phyloP scores from a whole-genome alignment of 805 yeast genomes.

The Kregervanrija fluxuum region DNA sequence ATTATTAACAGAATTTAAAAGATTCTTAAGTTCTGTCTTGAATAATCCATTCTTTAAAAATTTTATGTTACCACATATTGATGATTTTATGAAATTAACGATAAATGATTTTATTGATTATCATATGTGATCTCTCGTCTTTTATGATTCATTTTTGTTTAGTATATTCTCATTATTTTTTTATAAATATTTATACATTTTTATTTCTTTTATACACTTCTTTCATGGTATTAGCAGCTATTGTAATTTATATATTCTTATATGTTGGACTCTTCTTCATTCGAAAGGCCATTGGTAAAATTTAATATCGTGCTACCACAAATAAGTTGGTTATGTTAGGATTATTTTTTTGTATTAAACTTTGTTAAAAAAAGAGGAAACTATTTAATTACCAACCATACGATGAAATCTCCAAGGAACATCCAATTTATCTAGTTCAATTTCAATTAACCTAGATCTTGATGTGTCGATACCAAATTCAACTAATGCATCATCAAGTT shows the following conservation, averaged over 20 bases:
- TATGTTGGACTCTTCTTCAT: neutral
- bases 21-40: slow-evolving; percentile 21
- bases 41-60: slow-evolving; percentile 20
- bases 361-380: neutral
- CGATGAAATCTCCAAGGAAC: slow-evolving; percentile 54
- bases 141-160: no score
- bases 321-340: neutral
- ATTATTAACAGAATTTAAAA: slow-evolving; percentile 21
- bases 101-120: slow-evolving; percentile 27
- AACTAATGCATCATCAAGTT: slow-evolving; percentile 30
- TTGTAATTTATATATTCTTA: neutral
- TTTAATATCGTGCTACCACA: neutral
- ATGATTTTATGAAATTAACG: slow-evolving; percentile 25
- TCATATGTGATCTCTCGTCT: slow-evolving; percentile 16
- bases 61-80: slow-evolving; percentile 18
- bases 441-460: slow-evolving; percentile 44
- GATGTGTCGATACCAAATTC: slow-evolving; percentile 22
- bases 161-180: neutral
- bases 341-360: neutral
- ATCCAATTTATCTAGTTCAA: slow-evolving; percentile 51
- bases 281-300: neutral
- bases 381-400: slow-evolving; percentile 24
- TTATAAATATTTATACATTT: neutral
- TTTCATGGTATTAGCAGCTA: neutral
- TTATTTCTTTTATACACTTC: neutral